Conservation (phyloP, 2,329 filamentous ascomycete species). For the Emmonsia crescens region DNA sequence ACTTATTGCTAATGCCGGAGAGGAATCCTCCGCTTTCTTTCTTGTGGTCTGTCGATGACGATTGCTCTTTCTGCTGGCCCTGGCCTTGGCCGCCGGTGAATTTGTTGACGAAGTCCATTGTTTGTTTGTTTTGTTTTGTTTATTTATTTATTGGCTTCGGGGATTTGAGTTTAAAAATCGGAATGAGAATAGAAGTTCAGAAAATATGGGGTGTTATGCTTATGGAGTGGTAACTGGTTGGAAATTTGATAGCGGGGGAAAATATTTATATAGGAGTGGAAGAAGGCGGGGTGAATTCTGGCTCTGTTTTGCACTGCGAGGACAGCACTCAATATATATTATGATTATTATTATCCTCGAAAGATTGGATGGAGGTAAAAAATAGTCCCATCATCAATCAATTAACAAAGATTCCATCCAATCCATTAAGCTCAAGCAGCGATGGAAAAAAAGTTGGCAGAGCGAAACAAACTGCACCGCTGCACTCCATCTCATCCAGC, state of each 20-base stretch:
- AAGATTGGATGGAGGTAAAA: not conserved
- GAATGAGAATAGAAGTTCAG: not conserved
- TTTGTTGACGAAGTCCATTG: conserved; percentile 38
- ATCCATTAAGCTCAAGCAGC: not conserved
- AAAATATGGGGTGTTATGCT: not conserved
- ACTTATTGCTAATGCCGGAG: conserved; percentile 55
- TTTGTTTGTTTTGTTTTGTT: not conserved
- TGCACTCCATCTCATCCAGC: not conserved
- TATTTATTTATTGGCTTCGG: not conserved
- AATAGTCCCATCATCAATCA: not conserved
- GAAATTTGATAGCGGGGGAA: not conserved
- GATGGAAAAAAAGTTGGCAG: not conserved
- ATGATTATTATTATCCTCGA: not conserved
- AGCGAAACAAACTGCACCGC: not conserved
- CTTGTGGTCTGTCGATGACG: conserved; percentile 3
- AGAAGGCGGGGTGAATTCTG: not conserved
- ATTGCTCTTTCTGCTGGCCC: conserved; percentile 23
- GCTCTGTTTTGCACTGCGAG: not conserved
- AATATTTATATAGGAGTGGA: not conserved
- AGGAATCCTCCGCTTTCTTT: conserved; percentile 37
- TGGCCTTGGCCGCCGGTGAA: conserved; percentile 33
- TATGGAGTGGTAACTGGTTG: not conserved
- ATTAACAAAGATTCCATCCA: not conserved
- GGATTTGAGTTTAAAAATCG: not conserved
- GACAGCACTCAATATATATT: not conserved